Conservation (phyloP, 768 basidiomycete species). For the Tylopilus subfusipes region DNA sequence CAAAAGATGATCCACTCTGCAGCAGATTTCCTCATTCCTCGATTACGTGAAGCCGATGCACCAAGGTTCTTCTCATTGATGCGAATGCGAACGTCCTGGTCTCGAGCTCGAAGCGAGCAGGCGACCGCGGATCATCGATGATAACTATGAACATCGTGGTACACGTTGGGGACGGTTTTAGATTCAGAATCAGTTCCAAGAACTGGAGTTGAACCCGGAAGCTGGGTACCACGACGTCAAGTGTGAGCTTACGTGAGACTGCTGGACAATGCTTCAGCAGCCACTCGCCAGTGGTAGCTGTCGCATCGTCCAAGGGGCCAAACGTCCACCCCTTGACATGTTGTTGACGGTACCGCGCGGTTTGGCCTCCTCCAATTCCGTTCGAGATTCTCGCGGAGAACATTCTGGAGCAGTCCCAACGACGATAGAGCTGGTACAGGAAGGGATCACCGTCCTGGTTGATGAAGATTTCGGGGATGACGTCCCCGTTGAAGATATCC, state of each 20-base stretch:
- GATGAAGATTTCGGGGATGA: conserved; percentile 50
- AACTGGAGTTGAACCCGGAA: conserved; percentile 48
- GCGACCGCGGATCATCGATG: conserved; percentile 50
- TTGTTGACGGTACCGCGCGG: conserved; percentile 47
- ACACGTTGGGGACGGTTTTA: conserved; percentile 42
- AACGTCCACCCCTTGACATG: conserved; percentile 49
- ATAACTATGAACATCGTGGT: conserved; percentile 56
- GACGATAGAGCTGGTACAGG: conserved; percentile 57
- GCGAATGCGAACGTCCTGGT: conserved; percentile 50
- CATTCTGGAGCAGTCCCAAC: conserved; percentile 50
- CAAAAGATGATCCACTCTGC: conserved; percentile 59
- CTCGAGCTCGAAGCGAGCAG: conserved; percentile 37
- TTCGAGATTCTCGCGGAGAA: conserved; percentile 42
- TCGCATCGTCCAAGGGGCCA: conserved; percentile 41
- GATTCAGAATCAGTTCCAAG: conserved; percentile 42
- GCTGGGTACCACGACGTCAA: conserved; percentile 56
- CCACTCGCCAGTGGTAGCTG: conserved; percentile 35
- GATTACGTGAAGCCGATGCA: conserved; percentile 52
- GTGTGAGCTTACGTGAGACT: conserved; percentile 38
- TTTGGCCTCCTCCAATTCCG: conserved; percentile 41
- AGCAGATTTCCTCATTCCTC: conserved; percentile 51
- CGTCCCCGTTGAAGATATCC: conserved; percentile 48
- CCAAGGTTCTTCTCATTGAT: conserved; percentile 46
- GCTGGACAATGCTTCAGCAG: conserved; percentile 25
- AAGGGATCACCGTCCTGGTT: conserved; percentile 61